phyloP scores from a whole-genome alignment of 2,329 filamentous ascomycete species.

The Zarea fungicola region DNA sequence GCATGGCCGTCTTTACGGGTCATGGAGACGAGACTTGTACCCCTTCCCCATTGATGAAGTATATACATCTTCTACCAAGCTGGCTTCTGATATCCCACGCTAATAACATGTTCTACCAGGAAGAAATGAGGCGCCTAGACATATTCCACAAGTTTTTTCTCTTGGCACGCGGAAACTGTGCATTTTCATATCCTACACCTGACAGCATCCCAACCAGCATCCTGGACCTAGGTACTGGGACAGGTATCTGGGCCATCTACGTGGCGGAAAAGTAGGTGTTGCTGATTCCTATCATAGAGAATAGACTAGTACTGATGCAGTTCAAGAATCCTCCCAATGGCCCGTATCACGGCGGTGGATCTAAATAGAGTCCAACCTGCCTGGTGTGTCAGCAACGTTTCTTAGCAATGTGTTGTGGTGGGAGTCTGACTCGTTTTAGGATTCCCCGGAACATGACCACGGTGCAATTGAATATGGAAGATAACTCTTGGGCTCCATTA shows the following conservation, averaged over 20 bases:
- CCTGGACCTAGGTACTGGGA: slow-evolving; percentile 74
- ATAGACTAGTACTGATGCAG: background rate
- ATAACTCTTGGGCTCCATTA: slow-evolving; percentile 52
- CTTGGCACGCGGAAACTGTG: slow-evolving; percentile 51
- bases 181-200: slow-evolving; percentile 19
- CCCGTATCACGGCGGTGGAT: slow-evolving; percentile 34
- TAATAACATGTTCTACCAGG: slow-evolving; percentile 34
- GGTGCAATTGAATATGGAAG: slow-evolving; percentile 70
- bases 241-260: slow-evolving; percentile 86
- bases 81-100: background rate
- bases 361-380: slow-evolving; percentile 35
- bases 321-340: slow-evolving; percentile 17
- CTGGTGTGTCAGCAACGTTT: slow-evolving; percentile 21
- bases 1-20: background rate
- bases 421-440: slow-evolving; percentile 36
- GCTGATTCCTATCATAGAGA: background rate
- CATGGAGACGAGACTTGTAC: background rate
- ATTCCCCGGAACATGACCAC: slow-evolving; percentile 56
- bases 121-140: slow-evolving; percentile 73
- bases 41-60: background rate
- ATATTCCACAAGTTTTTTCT: slow-evolving; percentile 75
- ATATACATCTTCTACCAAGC: background rate
- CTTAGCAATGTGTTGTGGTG: background rate
- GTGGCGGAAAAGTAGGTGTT: slow-evolving; percentile 62
- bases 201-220: slow-evolving; percentile 24